Evolutionary conservation across 164 flowering plant genomes (phyloP).

Genomic region (Aristolochia contorta): DNA sequence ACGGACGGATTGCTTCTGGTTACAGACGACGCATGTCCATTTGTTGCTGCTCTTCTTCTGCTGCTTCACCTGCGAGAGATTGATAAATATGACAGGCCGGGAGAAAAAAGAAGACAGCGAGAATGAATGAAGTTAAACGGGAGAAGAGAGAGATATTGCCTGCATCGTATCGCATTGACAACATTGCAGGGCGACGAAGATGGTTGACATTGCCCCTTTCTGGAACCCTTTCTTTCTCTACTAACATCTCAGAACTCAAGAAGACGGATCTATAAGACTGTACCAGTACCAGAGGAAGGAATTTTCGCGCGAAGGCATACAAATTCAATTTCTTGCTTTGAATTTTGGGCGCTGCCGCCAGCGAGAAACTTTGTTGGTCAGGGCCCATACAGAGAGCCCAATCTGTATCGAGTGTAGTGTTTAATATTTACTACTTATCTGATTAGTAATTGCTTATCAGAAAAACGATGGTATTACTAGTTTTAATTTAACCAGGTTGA

Average conservation of each 20-base stretch:
- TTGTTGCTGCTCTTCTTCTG: conserved; percentile 83
- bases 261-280: neutral
- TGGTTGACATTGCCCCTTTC: conserved; percentile 17
- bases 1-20: conserved; percentile 66
- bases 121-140: conserved; percentile 11
- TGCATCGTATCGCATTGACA: conserved; percentile 82
- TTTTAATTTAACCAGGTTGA: too few species aligned
- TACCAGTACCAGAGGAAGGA: too few species aligned
- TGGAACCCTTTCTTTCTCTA: neutral
- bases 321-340: too few species aligned
- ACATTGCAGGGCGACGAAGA: conserved; percentile 69
- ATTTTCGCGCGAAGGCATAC: too few species aligned
- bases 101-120: conserved; percentile 9
- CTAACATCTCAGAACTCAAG: too few species aligned
- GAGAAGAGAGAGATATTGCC: too few species aligned
- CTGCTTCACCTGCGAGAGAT: conserved; percentile 67
- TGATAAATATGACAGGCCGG: neutral
- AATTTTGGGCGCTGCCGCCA: neutral
- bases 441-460: too few species aligned
- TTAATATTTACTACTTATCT: too few species aligned
- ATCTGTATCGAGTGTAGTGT: too few species aligned
- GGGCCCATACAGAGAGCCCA: too few species aligned
- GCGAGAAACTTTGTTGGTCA: too few species aligned
- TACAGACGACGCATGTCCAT: conserved; percentile 84
- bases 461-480: too few species aligned